Evolutionary conservation across 208 protist species (phyloP), one percentile per base, ranked within the genome.

Genomic region (Leishmania guyanensis): DNA sequence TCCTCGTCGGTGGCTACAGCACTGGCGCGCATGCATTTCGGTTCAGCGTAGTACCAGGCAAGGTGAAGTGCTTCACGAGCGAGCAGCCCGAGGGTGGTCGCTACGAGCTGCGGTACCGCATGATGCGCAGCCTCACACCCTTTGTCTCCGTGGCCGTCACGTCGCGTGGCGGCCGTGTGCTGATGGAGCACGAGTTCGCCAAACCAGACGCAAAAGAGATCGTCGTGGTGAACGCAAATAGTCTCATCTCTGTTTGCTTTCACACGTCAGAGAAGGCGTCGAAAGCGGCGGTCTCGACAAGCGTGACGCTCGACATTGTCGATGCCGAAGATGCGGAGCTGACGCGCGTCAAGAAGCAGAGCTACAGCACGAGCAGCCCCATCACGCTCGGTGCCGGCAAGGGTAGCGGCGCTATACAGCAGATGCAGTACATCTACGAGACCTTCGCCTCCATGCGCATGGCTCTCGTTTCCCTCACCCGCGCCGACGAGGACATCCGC

Each of bases 251-350:
- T 20, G 89, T 94, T 50, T 96, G 92, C 86, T 94, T 96, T 77
- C 93, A 92, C 78, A 84, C 86, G 5, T 82, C 82, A 0, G 51
- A 69, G 33, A 89, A 90, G 83, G 89, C 91, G 6, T 9, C 64
- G 29, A 36, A 75, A n/a, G 83, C 85, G 43, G 88, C 92, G 20
- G 77, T 87, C 43, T 91, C 91, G 33, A 71, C 89, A 48, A 93
- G 93, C 70, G 84, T 96, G 43, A 90, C 86, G 43, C 84, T 96
- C 5, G 84, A 90, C 50, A 60, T 94, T 43, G 81, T 91, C 26
- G 92, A 96, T 70, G 92, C 90, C 50, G 87, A 92, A 72, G 91
- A 94, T 33, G 91, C 92, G 1, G 91, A 93, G 91, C 83, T 92
- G 22, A 92, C 88, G 71, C 89, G 88, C 66, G 88, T 90, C 83